These are phyloP conservation scores for Huntiella abstrusa DNA, from an alignment of 2,329 filamentous ascomycete species.

Conservation along the genomic window DNA sequence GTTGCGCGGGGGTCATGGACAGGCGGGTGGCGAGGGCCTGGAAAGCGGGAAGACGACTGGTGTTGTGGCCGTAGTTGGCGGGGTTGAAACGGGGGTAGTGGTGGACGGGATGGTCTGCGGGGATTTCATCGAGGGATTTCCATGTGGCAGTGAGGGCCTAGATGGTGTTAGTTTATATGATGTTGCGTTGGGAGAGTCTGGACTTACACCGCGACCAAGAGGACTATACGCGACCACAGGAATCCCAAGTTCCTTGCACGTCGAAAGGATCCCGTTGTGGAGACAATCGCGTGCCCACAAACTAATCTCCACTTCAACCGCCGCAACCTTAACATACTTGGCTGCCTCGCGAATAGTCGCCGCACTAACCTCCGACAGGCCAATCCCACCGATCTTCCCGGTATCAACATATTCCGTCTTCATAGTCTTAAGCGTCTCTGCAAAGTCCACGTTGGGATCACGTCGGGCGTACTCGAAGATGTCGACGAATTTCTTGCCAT, in stretches of 20 bases:
- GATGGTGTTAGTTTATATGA: conserved; percentile 23
- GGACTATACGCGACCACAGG: conserved; percentile 57
- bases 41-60: conserved; percentile 40
- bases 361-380: conserved; percentile 32
- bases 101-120: conserved; percentile 28
- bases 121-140: conserved; percentile 34
- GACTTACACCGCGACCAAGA: conserved; percentile 34
- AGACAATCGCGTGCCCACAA: conserved; percentile 30
- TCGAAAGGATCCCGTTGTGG: conserved; percentile 30
- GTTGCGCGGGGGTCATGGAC: conserved; percentile 39
- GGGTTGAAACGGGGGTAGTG: conserved; percentile 39
- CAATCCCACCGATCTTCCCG: conserved; percentile 32
- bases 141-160: conserved; percentile 35
- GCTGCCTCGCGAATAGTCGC: conserved; percentile 29
- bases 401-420: conserved; percentile 30
- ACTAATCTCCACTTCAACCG: conserved; percentile 36
- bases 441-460: conserved; percentile 29
- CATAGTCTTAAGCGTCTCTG: conserved; percentile 24
- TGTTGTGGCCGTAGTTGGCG: conserved; percentile 44
- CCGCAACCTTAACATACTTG: conserved; percentile 24
- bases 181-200: not conserved
- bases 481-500: conserved; percentile 41
- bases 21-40: conserved; percentile 40
- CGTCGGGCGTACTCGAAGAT: conserved; percentile 40
- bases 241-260: conserved; percentile 45